Percentiles rank a stretch among this genome's conserved stretches.
Conservation (phyloP, 257 asterid species). For the Echites panduratus region DNA sequence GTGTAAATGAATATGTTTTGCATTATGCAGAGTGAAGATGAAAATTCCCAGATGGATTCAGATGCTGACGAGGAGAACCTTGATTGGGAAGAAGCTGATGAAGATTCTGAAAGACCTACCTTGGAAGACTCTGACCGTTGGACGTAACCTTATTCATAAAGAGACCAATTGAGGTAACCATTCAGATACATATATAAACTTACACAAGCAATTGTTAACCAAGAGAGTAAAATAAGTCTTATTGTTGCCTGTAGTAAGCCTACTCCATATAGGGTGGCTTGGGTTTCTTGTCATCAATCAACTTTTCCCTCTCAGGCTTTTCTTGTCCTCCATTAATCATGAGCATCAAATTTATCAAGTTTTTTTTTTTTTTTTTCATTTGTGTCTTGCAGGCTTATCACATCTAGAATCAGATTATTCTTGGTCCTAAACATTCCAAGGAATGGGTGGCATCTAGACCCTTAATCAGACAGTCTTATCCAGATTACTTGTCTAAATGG, state of each 20-base stretch:
- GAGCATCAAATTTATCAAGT: background rate
- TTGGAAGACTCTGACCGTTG: constrained; percentile 9
- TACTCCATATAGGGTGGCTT: background rate
- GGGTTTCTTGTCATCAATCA: background rate
- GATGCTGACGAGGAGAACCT: constrained; percentile 40
- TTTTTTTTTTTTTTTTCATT: background rate
- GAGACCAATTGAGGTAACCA: background rate
- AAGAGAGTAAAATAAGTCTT: background rate
- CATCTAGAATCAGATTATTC: background rate
- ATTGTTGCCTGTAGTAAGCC: background rate
- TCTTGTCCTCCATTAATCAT: too few species aligned
- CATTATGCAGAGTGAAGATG: constrained; percentile 56
- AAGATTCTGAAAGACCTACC: constrained; percentile 18
- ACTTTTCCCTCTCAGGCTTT: too few species aligned
- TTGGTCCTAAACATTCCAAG: background rate
- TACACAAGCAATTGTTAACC: background rate
- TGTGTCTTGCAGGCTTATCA: background rate
- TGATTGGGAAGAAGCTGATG: constrained; percentile 36
- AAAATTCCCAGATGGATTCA: constrained; percentile 37
- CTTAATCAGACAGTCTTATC: background rate
- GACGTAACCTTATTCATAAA: background rate
- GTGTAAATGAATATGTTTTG: background rate
- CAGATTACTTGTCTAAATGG: background rate
- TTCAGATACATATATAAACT: background rate
- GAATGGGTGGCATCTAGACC: background rate